phyloP scores from a whole-genome alignment of 371 early-diverging fungal species.

The Mucor piriformis region DNA sequence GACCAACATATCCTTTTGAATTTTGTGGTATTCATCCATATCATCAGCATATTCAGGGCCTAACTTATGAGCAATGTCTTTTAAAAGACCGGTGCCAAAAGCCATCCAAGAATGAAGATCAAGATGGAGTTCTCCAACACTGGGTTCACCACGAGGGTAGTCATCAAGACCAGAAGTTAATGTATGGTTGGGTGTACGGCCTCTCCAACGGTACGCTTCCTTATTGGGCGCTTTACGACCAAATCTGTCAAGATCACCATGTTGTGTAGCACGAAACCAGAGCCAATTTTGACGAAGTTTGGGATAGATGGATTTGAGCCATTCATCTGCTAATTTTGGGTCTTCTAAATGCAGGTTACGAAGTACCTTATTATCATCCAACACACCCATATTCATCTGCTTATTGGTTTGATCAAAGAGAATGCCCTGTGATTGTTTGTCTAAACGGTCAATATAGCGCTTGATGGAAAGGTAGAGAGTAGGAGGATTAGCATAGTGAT shows the following conservation, averaged over 20 bases:
- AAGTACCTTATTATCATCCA: constrained; percentile 44
- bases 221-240: constrained; percentile 50
- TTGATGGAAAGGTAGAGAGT: constrained; percentile 78
- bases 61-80: constrained; percentile 65
- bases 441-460: constrained; percentile 57
- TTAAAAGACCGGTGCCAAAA: constrained; percentile 73
- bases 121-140: constrained; percentile 85
- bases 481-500: constrained; percentile 94
- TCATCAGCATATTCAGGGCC: constrained; percentile 55
- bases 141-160: constrained; percentile 84
- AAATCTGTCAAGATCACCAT: constrained; percentile 66
- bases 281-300: constrained; percentile 72
- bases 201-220: constrained; percentile 92
- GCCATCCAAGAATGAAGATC: constrained; percentile 92
- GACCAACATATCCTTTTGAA: constrained; percentile 48
- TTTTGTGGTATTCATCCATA: constrained; percentile 54
- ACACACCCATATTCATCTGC: constrained; percentile 18
- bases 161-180: constrained; percentile 96
- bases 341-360: constrained; percentile 54
- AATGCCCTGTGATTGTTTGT: constrained; percentile 13
- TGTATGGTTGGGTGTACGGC: constrained; percentile 82
- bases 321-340: constrained; percentile 51
- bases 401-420: constrained; percentile 1
- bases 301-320: constrained; percentile 68
- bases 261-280: constrained; percentile 85